These are phyloP conservation scores for Leccinum laetum DNA, from an alignment of 1,284 basidiomycete genomes.

Conservation along the genomic window DNA sequence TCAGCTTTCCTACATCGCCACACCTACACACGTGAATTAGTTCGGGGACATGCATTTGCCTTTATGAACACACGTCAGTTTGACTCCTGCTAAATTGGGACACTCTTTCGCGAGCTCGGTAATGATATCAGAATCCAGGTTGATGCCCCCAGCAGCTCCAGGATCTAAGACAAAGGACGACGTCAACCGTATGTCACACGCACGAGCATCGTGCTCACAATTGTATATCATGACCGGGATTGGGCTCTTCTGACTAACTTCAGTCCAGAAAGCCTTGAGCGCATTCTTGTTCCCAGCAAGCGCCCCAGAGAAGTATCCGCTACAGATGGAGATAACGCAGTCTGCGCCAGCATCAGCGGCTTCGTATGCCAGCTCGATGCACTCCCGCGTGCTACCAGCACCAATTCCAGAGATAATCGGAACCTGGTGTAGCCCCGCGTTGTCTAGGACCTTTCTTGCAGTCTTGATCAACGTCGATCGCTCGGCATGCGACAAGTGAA, in stretches of 20 bases:
- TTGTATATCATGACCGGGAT: constrained; percentile 92
- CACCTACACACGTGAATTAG: constrained; percentile 49
- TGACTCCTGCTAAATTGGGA: constrained; percentile 80
- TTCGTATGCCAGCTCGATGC: constrained; percentile 69
- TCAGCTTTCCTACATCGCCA: constrained; percentile 89
- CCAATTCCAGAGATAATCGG: constrained; percentile 87
- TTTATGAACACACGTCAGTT: constrained; percentile 70
- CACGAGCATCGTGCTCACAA: constrained; percentile 49
- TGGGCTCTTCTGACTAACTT: constrained; percentile 76
- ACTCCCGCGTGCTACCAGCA: constrained; percentile 79
- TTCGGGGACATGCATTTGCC: neutral
- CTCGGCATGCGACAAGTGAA: constrained; percentile 78
- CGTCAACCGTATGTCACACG: constrained; percentile 1
- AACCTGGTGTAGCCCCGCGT: constrained; percentile 54
- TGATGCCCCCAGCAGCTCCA: constrained; percentile 80
- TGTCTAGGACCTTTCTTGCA: constrained; percentile 74
- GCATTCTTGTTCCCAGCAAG: constrained; percentile 62
- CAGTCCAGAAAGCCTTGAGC: constrained; percentile 77
- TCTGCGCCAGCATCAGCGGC: constrained; percentile 85
- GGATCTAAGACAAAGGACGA: constrained; percentile 53
- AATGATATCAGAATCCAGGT: constrained; percentile 86
- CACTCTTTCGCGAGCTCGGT: constrained; percentile 73
- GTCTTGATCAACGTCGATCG: constrained; percentile 68
- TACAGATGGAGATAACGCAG: constrained; percentile 80
- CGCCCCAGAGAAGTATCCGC: constrained; percentile 85